Evolutionary conservation across 768 basidiomycete species (phyloP), one percentile per base, ranked within the genome.

Genomic region (Tubosaeta sp.): DNA sequence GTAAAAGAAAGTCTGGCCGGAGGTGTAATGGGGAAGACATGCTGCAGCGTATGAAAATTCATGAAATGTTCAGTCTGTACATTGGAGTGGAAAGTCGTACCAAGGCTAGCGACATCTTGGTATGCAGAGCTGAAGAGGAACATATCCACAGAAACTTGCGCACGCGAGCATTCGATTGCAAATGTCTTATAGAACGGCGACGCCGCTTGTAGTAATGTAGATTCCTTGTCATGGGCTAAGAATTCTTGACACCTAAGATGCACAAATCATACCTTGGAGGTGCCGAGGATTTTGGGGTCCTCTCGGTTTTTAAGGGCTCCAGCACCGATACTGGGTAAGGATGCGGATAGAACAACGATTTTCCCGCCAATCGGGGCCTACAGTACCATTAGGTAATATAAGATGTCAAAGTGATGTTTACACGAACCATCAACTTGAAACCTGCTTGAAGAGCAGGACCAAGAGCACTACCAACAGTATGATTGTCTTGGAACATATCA

Each of bases 401-500:
- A 22, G 17, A n/a, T 6, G 11, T 38, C 8, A 1, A 33, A 6
- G 33, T 5, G 11, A 17, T n/a, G 14, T 6, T 22, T 8, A 31
- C 31, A 66, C 74, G 27, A 61, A 90, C 91, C 81, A 97, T 93
- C 58, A 99, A 69, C 73, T 97, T 95, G 76, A 89, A 97, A 29
- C 92, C 97, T 37, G 94, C 94, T 67, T 97, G 94, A 39, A 98
- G 73, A 26, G 92, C 97, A 16, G 95, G 91, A 26, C 97, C 95
- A 62, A 98, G 74, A 3, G 97, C 97, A 69, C 90, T 95, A 4
- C 95, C 95, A 52, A 95, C 85, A 27, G 86, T 85, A 64, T 86
- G 86, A 55, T 91, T 92, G n/a, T 98, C 95, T 68, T 88, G 83
- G 82, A 98, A 99, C 95, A 99, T 98, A 51, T 95, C 95, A 60